A percentile compares a stretch with the other conserved stretches of the same genome.
Evolutionary conservation across 345 rosid genomes (phyloP).

Genomic region (Mercurialis annua): DNA sequence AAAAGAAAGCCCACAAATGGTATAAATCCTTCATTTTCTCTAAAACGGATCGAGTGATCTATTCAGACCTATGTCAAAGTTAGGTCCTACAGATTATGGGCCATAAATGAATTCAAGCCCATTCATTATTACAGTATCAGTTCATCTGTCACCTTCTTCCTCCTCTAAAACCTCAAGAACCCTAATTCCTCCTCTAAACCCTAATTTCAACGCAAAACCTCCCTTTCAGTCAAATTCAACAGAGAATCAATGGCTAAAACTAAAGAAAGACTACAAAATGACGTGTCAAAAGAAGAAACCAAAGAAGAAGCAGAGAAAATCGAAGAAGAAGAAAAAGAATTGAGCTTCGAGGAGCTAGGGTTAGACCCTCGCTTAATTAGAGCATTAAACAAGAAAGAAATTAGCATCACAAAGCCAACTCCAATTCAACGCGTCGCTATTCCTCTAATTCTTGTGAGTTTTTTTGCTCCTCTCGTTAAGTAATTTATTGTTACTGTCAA

Average conservation of each 20-base stretch:
- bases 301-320: constrained; percentile 16
- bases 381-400: constrained; percentile 65
- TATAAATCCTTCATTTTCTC: too few relatives aligned
- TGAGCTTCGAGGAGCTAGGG: constrained; percentile 70
- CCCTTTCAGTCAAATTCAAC: background rate
- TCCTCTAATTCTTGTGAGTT: constrained; percentile 61
- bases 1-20: too few relatives aligned
- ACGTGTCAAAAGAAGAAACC: background rate
- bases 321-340: constrained; percentile 38
- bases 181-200: too few relatives aligned
- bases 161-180: too few relatives aligned
- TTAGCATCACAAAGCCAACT: constrained; percentile 53
- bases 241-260: background rate
- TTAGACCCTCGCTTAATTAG: constrained; percentile 74
- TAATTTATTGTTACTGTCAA: background rate
- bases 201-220: background rate
- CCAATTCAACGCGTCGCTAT: constrained; percentile 69
- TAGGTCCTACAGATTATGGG: too few relatives aligned
- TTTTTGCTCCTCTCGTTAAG: background rate
- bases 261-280: constrained; percentile 21
- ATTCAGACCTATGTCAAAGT: too few relatives aligned
- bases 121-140: too few relatives aligned
- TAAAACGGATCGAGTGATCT: too few relatives aligned
- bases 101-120: too few relatives aligned
- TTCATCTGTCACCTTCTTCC: too few relatives aligned